Base-by-base conservation (phyloP, 306 rosid species). In the Sesbania bispinosa region DNA sequence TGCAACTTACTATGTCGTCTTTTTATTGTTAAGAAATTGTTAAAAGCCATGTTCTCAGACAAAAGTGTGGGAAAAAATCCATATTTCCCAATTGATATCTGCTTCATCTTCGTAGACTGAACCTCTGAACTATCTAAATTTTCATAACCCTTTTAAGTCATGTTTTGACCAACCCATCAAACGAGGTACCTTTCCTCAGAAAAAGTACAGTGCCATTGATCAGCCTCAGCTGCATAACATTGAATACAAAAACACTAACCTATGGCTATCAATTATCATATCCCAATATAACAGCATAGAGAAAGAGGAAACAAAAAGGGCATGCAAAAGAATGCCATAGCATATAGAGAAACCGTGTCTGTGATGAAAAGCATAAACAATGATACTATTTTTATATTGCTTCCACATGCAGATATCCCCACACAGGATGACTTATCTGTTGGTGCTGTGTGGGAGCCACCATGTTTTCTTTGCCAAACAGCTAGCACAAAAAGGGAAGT, bases 381-480 rank as follows among this genome's bases (percentile, higher is more conserved):
- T 23, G 43, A 64, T 45, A 81, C 43, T 74, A 23, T 55, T 54
- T 62, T 79, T 83, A 46, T 58, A 50, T 24, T 45, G 59, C 48
- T 74, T 80, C 58, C 87, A 83, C 89, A 64, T 83, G 90, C 76
- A 23, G 18, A 53, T 18, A 52, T 55, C 73, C 83, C 88, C 82
- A 82, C 84, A 65, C 9, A 57, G 59, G 23, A 52, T 51, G 80
- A 77, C 67, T 73, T 36, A 72, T 58, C 52, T 51, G 52, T 43
- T 21, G 72, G 88, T 69, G 77, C 38, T 64, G 13, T 55, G 83
- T 33, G 77, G 85, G 82, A 7, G 54, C 85, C 84, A 75, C 89
- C 88, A 75, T 46, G 80, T 77, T 80, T 67, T 71, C 75, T 79
- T 26, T 84, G 87, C 82, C 78, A 84, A 72, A 79, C 87, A 85